Percentiles rank a stretch among this genome's conserved stretches.
Evolutionary conservation across 1,284 basidiomycete genomes (phyloP).

Genomic region (Fomitopsis schrenkii): DNA sequence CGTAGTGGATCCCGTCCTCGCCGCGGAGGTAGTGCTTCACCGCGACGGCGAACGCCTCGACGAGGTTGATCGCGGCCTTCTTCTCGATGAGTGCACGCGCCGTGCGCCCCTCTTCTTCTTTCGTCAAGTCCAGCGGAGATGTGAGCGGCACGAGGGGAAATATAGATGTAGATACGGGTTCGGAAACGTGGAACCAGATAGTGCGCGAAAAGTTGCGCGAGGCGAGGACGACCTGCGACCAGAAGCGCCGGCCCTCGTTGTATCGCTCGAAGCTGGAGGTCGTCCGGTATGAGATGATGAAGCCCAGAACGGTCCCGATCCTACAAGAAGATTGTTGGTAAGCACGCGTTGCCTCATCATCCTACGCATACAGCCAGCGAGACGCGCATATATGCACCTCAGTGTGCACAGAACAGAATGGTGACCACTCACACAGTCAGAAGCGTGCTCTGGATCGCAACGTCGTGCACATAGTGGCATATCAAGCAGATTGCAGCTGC

Average conservation of each 20-base stretch:
- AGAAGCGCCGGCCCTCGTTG: conserved; percentile 66
- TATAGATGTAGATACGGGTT: conserved; percentile 14
- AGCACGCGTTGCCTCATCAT: too few species aligned
- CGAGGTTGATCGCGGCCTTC: conserved; percentile 57
- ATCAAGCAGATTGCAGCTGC: conserved; percentile 49
- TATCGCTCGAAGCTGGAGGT: conserved; percentile 76
- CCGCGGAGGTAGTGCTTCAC: conserved; percentile 57
- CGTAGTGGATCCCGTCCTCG: conserved; percentile 50
- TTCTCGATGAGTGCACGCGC: conserved; percentile 62
- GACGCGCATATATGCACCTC: too few species aligned
- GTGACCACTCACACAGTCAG: conserved; percentile 50
- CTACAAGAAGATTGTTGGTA: conserved; percentile 22
- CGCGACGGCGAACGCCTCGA: conserved; percentile 49
- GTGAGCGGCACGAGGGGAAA: too few species aligned
- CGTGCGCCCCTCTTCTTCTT: conserved; percentile 27
- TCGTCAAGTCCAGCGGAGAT: too few species aligned
- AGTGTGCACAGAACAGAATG: too few species aligned
- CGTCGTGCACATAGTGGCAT: conserved; percentile 39
- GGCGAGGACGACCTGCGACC: conserved; percentile 65
- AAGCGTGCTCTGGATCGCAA: conserved; percentile 47
- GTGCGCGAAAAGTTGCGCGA: conserved; percentile 53
- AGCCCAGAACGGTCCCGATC: conserved; percentile 62
- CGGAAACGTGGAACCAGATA: conserved; percentile 61
- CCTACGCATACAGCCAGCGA: too few species aligned
- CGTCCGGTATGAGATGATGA: conserved; percentile 64